Evolutionary conservation across 345 rosid genomes (phyloP).

Genomic region (Gossypium stocksii): DNA sequence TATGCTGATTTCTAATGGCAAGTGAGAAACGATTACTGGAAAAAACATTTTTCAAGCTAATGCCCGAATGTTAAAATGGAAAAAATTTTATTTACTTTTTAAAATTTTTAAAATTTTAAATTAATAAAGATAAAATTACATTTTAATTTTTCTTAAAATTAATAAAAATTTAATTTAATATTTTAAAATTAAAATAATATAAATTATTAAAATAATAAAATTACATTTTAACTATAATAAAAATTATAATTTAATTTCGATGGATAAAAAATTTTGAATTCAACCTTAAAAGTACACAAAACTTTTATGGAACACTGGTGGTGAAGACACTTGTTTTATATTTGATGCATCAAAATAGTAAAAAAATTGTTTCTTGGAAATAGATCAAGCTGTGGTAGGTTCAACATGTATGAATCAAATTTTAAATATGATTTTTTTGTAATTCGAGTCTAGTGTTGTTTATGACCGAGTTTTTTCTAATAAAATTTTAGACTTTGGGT

Average conservation of each 20-base stretch:
- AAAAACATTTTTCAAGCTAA: slow-evolving; percentile 41
- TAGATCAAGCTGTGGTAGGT: not conserved
- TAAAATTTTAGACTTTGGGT: too few relatives aligned
- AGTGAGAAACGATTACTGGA: slow-evolving; percentile 58
- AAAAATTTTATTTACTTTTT: fast-evolving
- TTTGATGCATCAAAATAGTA: not conserved
- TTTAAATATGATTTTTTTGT: not conserved
- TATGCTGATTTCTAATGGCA: slow-evolving; percentile 71
- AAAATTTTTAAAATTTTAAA: too few relatives aligned
- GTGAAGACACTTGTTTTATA: slow-evolving; percentile 26
- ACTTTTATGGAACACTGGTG: slow-evolving; percentile 74
- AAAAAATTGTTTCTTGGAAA: not conserved
- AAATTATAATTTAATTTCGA: too few relatives aligned
- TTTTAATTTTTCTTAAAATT: too few relatives aligned
- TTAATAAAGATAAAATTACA: too few relatives aligned
- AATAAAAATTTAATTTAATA: too few relatives aligned
- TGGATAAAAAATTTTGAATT: too few relatives aligned
- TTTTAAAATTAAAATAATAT: too few relatives aligned
- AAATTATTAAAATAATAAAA: too few relatives aligned
- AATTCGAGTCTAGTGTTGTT: not conserved
- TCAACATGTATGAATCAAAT: not conserved
- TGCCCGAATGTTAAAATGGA: too few relatives aligned
- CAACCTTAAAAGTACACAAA: slow-evolving; percentile 46
- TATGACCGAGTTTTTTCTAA: too few relatives aligned
- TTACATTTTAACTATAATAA: too few relatives aligned